Evolutionary conservation across 179 eudicot genomes (phyloP).

Genomic region (Sideroxylon spinosum): DNA sequence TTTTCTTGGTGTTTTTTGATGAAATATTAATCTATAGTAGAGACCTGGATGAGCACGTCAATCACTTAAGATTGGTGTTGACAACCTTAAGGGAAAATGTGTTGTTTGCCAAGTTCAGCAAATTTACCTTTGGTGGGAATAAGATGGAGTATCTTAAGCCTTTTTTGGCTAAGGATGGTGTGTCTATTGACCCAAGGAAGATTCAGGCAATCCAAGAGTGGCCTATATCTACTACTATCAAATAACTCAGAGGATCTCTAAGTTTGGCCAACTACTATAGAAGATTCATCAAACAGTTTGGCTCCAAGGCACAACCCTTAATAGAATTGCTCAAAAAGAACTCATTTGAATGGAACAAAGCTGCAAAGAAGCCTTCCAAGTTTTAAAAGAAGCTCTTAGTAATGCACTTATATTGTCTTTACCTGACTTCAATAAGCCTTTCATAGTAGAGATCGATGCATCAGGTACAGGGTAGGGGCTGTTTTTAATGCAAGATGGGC

Average conservation of each 20-base stretch:
- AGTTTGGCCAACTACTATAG: neutral
- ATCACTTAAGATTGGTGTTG: neutral
- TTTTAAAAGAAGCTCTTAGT: neutral
- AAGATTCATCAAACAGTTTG: neutral
- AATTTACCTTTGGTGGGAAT: neutral
- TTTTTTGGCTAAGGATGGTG: neutral
- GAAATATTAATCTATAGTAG: neutral
- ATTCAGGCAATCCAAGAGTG: neutral
- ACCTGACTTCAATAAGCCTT: slow-evolving; percentile 3
- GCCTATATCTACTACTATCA: neutral
- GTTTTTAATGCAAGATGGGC: slow-evolving; percentile 13
- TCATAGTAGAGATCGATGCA: slow-evolving; percentile 12
- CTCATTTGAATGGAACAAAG: neutral
- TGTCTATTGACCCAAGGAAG: neutral
- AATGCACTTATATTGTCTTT: slow-evolving; percentile 6
- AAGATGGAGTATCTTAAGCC: neutral
- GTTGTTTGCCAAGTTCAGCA: neutral
- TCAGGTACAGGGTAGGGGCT: neutral
- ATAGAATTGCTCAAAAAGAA: neutral
- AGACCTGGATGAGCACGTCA: neutral
- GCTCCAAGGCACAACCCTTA: neutral
- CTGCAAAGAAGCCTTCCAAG: neutral
- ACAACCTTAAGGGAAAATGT: too few relatives aligned
- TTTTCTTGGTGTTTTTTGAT: neutral
- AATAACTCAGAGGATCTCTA: neutral